Evolutionary conservation across 805 yeast species (phyloP).

Genomic region (Ogataea corticis): DNA sequence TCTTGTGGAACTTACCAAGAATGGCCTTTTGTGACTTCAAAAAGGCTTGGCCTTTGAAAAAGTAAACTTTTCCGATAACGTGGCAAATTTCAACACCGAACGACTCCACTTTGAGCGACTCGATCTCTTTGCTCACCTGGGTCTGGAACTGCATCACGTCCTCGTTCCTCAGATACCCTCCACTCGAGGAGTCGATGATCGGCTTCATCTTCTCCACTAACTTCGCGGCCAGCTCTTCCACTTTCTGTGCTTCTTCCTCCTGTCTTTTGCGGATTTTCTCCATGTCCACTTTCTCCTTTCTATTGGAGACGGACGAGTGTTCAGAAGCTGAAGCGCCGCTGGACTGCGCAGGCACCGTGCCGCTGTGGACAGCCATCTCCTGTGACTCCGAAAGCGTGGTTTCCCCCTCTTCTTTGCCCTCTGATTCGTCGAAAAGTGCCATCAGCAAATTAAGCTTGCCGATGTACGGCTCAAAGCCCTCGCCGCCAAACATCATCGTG

Average conservation of each 20-base stretch:
- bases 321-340: neutral
- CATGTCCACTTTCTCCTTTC: conserved; percentile 23
- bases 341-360: neutral
- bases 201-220: conserved; percentile 43
- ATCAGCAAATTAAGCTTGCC: conserved; percentile 83
- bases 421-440: conserved; percentile 54
- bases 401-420: conserved; percentile 34
- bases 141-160: conserved; percentile 53
- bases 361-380: conserved; percentile 16
- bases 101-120: conserved; percentile 75
- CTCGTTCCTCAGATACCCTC: conserved; percentile 42
- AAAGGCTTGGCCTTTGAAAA: conserved; percentile 62
- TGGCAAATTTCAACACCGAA: conserved; percentile 83
- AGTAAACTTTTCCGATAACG: conserved; percentile 68
- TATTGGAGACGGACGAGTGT: neutral
- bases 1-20: conserved; percentile 55
- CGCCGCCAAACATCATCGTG: conserved; percentile 82
- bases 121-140: conserved; percentile 79
- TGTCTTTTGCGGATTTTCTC: conserved; percentile 33
- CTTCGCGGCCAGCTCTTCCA: conserved; percentile 60
- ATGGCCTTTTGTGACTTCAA: conserved; percentile 67
- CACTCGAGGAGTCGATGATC: conserved; percentile 40
- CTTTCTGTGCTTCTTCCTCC: conserved; percentile 41
- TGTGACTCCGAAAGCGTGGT: conserved; percentile 15
- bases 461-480: conserved; percentile 80